Evolutionary conservation across 1,284 basidiomycete species (phyloP).

Genomic region (Rhodotorula sp.): DNA sequence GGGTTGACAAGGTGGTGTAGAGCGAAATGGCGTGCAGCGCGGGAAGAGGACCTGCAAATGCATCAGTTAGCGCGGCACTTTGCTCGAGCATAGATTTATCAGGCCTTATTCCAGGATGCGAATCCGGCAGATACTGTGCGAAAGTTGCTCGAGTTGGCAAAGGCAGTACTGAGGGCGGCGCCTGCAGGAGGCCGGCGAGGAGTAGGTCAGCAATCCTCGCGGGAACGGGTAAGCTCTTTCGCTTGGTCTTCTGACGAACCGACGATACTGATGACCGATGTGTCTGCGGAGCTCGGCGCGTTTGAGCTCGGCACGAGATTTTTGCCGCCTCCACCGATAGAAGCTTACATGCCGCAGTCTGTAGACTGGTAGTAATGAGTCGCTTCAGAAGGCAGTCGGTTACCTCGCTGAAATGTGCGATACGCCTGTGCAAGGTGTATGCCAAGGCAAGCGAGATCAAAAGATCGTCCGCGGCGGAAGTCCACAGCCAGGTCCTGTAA

Average conservation of each 20-base stretch:
- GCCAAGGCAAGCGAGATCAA: slow-evolving; percentile 22
- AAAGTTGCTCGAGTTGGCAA: not conserved
- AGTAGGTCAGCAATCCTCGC: too few relatives aligned
- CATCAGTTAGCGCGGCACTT: not conserved
- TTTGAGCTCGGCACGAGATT: too few relatives aligned
- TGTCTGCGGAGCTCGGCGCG: not conserved
- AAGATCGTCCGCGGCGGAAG: slow-evolving; percentile 10
- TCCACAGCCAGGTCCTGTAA: too few relatives aligned
- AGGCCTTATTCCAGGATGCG: slow-evolving; percentile 16
- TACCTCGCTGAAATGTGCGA: slow-evolving; percentile 17
- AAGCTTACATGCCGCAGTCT: slow-evolving; percentile 11
- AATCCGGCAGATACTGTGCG: slow-evolving; percentile 1
- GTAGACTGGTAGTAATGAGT: slow-evolving; percentile 15
- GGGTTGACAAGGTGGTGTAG: slow-evolving; percentile 16
- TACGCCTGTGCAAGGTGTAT: slow-evolving; percentile 14
- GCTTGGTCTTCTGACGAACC: not conserved
- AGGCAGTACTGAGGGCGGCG: not conserved
- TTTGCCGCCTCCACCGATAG: not conserved
- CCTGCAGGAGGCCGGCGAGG: not conserved
- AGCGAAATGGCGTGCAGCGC: slow-evolving; percentile 32
- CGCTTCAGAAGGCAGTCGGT: slow-evolving; percentile 17
- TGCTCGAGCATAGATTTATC: not conserved
- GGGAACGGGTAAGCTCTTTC: not conserved
- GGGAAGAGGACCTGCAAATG: slow-evolving; percentile 15
- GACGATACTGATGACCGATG: slow-evolving; percentile 7